phyloP scores from a whole-genome alignment of 495 filamentous ascomycete genomes.

The Hyaloscypha variabilis region DNA sequence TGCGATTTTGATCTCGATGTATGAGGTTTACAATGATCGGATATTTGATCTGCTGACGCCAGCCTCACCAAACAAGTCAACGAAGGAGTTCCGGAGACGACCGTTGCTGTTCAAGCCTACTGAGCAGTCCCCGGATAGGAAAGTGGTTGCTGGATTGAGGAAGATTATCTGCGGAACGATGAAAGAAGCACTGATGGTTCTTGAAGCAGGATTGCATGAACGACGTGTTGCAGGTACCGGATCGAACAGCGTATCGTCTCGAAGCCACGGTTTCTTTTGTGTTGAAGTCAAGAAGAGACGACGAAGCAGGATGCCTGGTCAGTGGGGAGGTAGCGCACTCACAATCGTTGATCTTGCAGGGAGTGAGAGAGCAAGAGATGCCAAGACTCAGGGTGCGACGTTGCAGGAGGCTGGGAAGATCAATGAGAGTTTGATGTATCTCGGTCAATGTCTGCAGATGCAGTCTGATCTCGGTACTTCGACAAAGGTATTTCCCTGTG shows the following conservation, averaged over 20 bases:
- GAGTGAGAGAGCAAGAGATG: conserved; percentile 89
- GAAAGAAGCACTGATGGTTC: conserved; percentile 84
- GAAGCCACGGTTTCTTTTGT: conserved; percentile 96
- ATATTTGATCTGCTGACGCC: conserved; percentile 89
- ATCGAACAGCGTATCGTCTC: conserved; percentile 83
- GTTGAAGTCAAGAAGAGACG: conserved; percentile 88
- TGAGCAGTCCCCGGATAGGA: conserved; percentile 79
- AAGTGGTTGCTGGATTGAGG: conserved; percentile 87
- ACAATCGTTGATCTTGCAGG: conserved; percentile 94
- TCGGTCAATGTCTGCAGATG: conserved; percentile 96
- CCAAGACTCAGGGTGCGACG: conserved; percentile 90
- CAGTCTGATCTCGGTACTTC: conserved; percentile 78
- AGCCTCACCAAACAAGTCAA: conserved; percentile 45
- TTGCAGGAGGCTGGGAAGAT: conserved; percentile 96
- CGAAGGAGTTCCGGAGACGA: conserved; percentile 71
- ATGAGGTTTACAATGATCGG: conserved; percentile 98
- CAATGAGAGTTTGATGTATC: conserved; percentile 96
- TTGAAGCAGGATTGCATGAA: conserved; percentile 88
- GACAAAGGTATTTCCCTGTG: conserved; percentile 62
- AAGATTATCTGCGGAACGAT: conserved; percentile 88
- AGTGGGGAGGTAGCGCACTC: conserved; percentile 80
- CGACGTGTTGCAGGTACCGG: conserved; percentile 87
- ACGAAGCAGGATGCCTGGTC: conserved; percentile 53
- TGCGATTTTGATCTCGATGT: conserved; percentile 92
- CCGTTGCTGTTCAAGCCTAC: conserved; percentile 87